Conservation (phyloP, 371 early-diverging fungal species). For the Nematocida ausubeli region DNA sequence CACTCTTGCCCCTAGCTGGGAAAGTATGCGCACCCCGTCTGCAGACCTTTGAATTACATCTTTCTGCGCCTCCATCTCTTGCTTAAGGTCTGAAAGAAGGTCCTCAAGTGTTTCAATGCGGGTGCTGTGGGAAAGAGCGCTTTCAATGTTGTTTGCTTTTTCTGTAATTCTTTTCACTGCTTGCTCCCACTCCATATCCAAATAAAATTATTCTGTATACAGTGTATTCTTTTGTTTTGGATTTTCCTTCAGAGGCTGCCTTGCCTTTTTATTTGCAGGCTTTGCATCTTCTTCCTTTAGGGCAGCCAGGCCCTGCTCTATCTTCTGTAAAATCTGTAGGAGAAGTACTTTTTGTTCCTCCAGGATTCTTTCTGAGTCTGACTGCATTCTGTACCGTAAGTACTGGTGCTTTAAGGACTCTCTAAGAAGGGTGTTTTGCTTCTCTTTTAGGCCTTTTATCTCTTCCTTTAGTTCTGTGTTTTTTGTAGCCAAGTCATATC, state of each 20-base stretch:
- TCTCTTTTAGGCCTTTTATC: conserved; percentile 30
- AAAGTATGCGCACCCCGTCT: neutral
- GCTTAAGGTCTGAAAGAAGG: conserved; percentile 2
- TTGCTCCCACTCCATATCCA: conserved; percentile 14
- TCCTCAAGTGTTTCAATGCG: conserved; percentile 9
- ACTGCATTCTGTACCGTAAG: conserved; percentile 17
- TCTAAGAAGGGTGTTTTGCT: conserved; percentile 16
- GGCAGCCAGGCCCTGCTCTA: neutral
- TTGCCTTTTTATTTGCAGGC: neutral
- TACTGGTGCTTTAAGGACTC: conserved; percentile 45
- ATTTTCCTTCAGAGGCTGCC: neutral
- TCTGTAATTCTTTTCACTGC: neutral
- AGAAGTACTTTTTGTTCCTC: conserved; percentile 3
- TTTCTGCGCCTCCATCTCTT: neutral
- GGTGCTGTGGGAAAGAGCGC: conserved; percentile 17
- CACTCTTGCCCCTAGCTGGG: conserved; percentile 3
- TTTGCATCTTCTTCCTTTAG: neutral
- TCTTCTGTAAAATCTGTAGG: neutral
- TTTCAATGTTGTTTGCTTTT: conserved; percentile 25
- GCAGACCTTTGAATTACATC: neutral
- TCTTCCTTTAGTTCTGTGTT: conserved; percentile 54
- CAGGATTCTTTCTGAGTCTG: conserved; percentile 34
- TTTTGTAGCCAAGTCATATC: conserved; percentile 40
- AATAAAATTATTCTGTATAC: conserved; percentile 26
- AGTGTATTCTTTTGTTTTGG: conserved; percentile 20